These are phyloP conservation scores for Selenicereus undatus DNA, from an alignment of 148 eudicot species.

Conservation along the genomic window DNA sequence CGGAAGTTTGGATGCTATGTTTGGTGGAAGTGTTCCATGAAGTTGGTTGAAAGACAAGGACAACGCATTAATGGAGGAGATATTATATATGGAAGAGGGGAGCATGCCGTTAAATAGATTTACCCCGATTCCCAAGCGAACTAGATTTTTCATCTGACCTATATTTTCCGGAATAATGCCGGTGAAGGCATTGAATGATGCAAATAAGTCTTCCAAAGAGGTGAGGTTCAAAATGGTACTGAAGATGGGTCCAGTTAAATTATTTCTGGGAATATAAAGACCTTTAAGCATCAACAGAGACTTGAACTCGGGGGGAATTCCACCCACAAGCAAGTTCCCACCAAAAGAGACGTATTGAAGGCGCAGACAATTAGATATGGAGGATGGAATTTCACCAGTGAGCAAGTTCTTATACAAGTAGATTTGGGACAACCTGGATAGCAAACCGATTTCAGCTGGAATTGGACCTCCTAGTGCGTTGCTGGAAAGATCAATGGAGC, in stretches of 20 bases:
- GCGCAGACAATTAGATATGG: background rate
- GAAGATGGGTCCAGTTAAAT: background rate
- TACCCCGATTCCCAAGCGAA: background rate
- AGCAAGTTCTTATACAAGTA: background rate
- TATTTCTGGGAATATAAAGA: background rate
- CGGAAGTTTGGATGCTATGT: constrained; percentile 22
- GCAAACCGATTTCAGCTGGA: background rate
- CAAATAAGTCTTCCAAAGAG: background rate
- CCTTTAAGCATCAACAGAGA: background rate
- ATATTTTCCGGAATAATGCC: constrained; percentile 30
- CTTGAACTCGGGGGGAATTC: background rate
- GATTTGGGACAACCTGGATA: background rate
- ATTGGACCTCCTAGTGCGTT: background rate
- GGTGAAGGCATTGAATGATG: background rate
- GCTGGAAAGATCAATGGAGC: background rate
- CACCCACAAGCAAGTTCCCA: background rate
- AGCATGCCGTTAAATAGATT: constrained; percentile 26
- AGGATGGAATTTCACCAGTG: background rate
- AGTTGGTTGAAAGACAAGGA: constrained; percentile 9
- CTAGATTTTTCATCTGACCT: constrained; percentile 19
- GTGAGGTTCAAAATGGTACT: background rate
- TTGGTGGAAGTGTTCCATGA: constrained; percentile 25
- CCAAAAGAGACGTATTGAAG: background rate
- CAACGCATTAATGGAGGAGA: constrained; percentile 13
- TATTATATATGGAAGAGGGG: constrained; percentile 28